Conservation (phyloP, 176 grass and related monocot species). For the Olyra latifolia region DNA sequence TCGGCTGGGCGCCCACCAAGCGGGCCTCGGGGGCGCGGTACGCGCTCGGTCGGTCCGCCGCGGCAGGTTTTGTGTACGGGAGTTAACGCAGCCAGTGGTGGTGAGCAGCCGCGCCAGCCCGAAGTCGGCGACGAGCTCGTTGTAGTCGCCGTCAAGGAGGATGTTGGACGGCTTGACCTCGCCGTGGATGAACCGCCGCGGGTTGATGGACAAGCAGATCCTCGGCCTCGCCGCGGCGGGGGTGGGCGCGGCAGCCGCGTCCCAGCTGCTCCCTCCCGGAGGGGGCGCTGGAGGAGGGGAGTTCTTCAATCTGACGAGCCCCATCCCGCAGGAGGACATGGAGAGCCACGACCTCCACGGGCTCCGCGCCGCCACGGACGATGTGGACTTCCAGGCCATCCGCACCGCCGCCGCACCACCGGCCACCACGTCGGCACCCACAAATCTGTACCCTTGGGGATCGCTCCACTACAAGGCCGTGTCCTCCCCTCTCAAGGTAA, state of each 20-base stretch:
- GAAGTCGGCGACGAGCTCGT: too few relatives aligned
- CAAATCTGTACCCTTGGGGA: slow-evolving; percentile 15
- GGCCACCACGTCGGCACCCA: slow-evolving; percentile 13
- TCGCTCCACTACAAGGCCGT: slow-evolving; percentile 52
- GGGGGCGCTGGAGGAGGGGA: background rate
- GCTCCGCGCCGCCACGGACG: slow-evolving; percentile 8
- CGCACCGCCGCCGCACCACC: slow-evolving; percentile 13
- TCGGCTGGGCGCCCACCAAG: too few relatives aligned
- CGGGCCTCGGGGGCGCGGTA: too few relatives aligned
- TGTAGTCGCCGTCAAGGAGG: too few relatives aligned
- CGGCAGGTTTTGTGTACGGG: too few relatives aligned
- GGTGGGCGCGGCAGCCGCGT: background rate
- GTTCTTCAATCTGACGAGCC: slow-evolving; percentile 59
- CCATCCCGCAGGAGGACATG: slow-evolving; percentile 48
- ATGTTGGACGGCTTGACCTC: too few relatives aligned
- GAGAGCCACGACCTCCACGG: slow-evolving; percentile 18
- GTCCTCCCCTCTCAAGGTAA: slow-evolving; percentile 51
- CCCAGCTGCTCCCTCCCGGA: background rate
- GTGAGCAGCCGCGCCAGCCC: too few relatives aligned
- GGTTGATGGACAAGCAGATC: slow-evolving; percentile 94
- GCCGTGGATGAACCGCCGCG: too few relatives aligned
- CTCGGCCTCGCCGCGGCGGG: slow-evolving; percentile 50
- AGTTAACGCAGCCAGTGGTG: too few relatives aligned
- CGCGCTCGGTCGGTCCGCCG: too few relatives aligned
- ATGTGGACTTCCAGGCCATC: slow-evolving; percentile 74